Percentiles rank a stretch among this genome's conserved stretches.
These are phyloP conservation scores for Termitomyces sp. DNA, from an alignment of 1,284 basidiomycete species.

Conservation along the genomic window DNA sequence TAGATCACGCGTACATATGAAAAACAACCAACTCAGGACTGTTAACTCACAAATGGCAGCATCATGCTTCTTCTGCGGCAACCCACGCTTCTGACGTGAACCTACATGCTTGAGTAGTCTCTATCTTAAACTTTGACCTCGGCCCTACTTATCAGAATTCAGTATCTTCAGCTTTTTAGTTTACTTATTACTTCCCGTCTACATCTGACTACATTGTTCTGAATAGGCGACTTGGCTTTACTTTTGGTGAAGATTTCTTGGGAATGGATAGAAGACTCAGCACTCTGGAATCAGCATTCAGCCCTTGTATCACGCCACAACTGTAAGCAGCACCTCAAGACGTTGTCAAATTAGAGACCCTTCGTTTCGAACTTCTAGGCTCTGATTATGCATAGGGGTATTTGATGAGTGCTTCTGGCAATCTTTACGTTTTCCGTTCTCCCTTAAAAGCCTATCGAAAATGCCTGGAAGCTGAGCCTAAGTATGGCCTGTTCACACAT, in stretches of 20 bases:
- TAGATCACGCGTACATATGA: neutral
- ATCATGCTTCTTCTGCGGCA: too few species aligned
- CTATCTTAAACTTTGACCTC: too few species aligned
- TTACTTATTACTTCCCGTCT: too few species aligned
- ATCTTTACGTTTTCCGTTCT: neutral
- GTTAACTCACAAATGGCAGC: neutral
- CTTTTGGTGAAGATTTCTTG: neutral
- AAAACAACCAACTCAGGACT: too few species aligned
- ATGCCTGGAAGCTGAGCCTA: neutral
- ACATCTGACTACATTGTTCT: neutral
- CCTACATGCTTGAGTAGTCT: too few species aligned
- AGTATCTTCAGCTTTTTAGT: too few species aligned
- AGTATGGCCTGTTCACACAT: neutral
- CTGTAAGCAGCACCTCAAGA: neutral
- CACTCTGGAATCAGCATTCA: neutral
- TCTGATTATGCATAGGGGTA: neutral
- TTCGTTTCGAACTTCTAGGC: neutral
- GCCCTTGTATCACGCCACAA: neutral
- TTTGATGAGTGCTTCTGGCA: neutral
- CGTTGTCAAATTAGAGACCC: neutral
- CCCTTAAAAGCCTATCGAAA: neutral
- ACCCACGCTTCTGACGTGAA: too few species aligned
- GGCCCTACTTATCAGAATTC: too few species aligned
- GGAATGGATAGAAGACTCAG: neutral
- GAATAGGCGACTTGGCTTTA: neutral